These are phyloP conservation scores for Penicillium sp. DNA, from an alignment of 2,329 filamentous ascomycete species.

Conservation along the genomic window DNA sequence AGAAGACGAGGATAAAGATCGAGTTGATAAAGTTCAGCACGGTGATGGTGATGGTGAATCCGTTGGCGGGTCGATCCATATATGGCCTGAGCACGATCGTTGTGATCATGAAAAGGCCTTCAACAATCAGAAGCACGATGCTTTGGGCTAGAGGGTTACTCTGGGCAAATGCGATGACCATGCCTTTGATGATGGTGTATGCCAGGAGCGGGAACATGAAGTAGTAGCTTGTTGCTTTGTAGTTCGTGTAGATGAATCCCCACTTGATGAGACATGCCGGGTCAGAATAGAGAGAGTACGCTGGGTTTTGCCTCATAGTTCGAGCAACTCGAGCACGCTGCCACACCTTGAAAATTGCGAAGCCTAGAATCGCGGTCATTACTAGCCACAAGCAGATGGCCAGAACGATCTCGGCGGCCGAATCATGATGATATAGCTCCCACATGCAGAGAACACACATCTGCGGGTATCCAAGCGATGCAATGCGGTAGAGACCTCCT, in stretches of 20 bases:
- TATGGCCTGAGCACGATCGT: slow-evolving; percentile 78
- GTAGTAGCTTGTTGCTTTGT: slow-evolving; percentile 91
- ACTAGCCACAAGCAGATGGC: slow-evolving; percentile 84
- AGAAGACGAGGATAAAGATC: slow-evolving; percentile 84
- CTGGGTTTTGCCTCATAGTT: slow-evolving; percentile 86
- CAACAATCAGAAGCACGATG: slow-evolving; percentile 76
- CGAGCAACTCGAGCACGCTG: slow-evolving; percentile 82
- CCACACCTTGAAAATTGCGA: slow-evolving; percentile 85
- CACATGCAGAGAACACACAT: slow-evolving; percentile 87
- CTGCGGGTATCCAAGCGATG: slow-evolving; percentile 85
- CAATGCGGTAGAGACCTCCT: slow-evolving; percentile 85
- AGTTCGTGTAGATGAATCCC: slow-evolving; percentile 96
- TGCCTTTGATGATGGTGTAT: slow-evolving; percentile 76
- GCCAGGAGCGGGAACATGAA: slow-evolving; percentile 74
- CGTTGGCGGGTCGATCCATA: slow-evolving; percentile 98
- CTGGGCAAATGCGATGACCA: slow-evolving; percentile 81
- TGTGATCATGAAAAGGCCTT: slow-evolving; percentile 70
- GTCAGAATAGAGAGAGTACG: slow-evolving; percentile 94
- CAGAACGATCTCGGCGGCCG: slow-evolving; percentile 75
- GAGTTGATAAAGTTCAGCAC: slow-evolving; percentile 85
- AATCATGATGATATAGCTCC: slow-evolving; percentile 84
- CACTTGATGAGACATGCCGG: slow-evolving; percentile 90
- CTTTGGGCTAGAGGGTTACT: slow-evolving; percentile 66
- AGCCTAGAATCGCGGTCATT: slow-evolving; percentile 68
- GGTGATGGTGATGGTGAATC: slow-evolving; percentile 87